Percentiles rank a stretch among this genome's conserved stretches.
Evolutionary conservation across 495 filamentous ascomycete species (phyloP).

Genomic region (Neurospora terricola): DNA sequence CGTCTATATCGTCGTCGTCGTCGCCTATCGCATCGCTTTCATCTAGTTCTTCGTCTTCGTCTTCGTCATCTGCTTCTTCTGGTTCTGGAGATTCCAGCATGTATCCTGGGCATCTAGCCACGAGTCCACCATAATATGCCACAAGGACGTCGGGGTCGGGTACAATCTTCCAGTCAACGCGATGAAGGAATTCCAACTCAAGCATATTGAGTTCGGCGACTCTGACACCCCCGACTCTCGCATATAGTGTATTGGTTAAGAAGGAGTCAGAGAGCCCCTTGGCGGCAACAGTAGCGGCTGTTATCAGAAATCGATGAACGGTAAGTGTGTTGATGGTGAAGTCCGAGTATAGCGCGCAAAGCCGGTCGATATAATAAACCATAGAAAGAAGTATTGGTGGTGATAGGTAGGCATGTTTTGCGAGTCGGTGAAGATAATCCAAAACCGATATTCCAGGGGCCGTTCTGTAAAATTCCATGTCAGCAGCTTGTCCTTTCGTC

Average conservation of each 20-base stretch:
- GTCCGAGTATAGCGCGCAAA: slow-evolving; percentile 81
- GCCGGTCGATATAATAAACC: slow-evolving; percentile 97
- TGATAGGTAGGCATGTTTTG: slow-evolving; percentile 85
- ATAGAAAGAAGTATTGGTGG: slow-evolving; percentile 96
- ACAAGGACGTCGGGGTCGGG: slow-evolving; percentile 86
- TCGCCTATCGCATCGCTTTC: slow-evolving; percentile 13
- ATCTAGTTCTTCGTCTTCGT: slow-evolving; percentile 11
- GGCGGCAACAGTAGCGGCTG: slow-evolving; percentile 86
- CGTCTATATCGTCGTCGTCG: slow-evolving; percentile 16
- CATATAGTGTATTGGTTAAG: slow-evolving; percentile 95
- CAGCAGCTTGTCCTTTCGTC: neutral
- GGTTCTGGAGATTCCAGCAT: slow-evolving; percentile 24
- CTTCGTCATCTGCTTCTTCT: slow-evolving; percentile 8
- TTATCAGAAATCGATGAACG: slow-evolving; percentile 93
- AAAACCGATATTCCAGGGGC: slow-evolving; percentile 87
- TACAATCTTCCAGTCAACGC: slow-evolving; percentile 93
- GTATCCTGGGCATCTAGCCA: slow-evolving; percentile 46
- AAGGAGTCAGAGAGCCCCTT: slow-evolving; percentile 95
- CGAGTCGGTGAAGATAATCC: slow-evolving; percentile 86
- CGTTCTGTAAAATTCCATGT: slow-evolving; percentile 40
- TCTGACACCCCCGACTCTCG: slow-evolving; percentile 83
- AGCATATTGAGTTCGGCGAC: slow-evolving; percentile 79
- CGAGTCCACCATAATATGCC: slow-evolving; percentile 84
- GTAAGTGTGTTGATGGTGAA: slow-evolving; percentile 94
- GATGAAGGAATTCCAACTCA: slow-evolving; percentile 87